Percentiles rank a stretch among this genome's conserved stretches.
phyloP scores from a whole-genome alignment of 306 rosid genomes.

The Lotus japonicus region DNA sequence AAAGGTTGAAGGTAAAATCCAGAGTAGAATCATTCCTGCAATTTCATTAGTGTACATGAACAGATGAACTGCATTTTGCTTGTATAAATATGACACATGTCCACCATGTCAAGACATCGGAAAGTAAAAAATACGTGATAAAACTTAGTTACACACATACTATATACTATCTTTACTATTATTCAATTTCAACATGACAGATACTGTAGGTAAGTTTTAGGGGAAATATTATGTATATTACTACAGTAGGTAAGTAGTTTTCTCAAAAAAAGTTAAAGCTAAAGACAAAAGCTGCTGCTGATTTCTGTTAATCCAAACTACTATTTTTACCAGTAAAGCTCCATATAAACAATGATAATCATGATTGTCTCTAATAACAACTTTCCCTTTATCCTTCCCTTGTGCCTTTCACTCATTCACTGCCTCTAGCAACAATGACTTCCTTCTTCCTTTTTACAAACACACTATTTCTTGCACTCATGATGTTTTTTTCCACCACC shows the following conservation, averaged over 20 bases:
- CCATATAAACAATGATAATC: background rate
- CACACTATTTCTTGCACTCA: slow-evolving; percentile 15
- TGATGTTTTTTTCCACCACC: slow-evolving; percentile 20
- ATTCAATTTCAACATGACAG: too few species aligned
- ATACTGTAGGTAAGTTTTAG: too few species aligned
- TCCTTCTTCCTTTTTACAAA: slow-evolving; percentile 7
- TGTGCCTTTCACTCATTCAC: background rate
- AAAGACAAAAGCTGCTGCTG: slow-evolving; percentile 2
- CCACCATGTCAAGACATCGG: background rate
- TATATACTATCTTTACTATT: too few species aligned
- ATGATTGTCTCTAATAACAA: background rate
- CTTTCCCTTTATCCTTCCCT: slow-evolving; percentile 1
- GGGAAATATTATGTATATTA: too few species aligned
- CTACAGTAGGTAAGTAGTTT: too few species aligned
- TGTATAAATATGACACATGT: background rate
- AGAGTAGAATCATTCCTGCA: background rate
- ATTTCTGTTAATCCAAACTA: background rate
- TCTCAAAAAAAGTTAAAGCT: background rate
- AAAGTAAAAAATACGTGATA: background rate
- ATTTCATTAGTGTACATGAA: background rate
- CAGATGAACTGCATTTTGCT: background rate
- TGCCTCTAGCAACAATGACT: slow-evolving; percentile 29
- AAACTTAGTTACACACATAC: too few species aligned
- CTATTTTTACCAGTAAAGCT: background rate
- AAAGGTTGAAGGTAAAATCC: too few species aligned